Conservation (phyloP, 495 filamentous ascomycete genomes). For the Melanomma pulvis-pyrius region DNA sequence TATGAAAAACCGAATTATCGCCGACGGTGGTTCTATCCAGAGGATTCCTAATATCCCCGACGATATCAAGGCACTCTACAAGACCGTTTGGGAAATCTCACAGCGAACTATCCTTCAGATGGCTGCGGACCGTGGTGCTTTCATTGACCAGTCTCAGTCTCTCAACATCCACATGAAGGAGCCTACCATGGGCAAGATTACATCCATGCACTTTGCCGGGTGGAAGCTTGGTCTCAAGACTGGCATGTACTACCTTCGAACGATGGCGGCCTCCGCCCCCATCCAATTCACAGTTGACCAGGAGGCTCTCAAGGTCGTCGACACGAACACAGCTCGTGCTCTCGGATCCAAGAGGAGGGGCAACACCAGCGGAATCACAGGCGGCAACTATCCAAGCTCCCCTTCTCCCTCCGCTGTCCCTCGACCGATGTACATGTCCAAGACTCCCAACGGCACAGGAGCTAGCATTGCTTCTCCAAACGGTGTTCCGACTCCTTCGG, state of each 20-base stretch:
- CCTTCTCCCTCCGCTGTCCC: conserved; percentile 60
- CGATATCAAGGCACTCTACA: conserved; percentile 96
- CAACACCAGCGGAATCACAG: conserved; percentile 47
- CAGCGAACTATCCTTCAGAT: conserved; percentile 94
- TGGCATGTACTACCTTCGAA: conserved; percentile 99
- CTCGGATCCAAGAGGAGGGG: conserved; percentile 66
- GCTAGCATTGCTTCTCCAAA: conserved; percentile 46
- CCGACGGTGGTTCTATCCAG: conserved; percentile 93
- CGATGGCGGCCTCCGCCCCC: conserved; percentile 92
- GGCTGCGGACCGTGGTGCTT: conserved; percentile 97
- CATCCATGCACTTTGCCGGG: conserved; percentile 97
- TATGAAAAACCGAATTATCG: conserved; percentile 99
- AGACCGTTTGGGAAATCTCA: conserved; percentile 99
- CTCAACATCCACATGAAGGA: conserved; percentile 99
- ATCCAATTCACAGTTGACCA: conserved; percentile 99
- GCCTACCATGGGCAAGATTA: conserved; percentile 99
- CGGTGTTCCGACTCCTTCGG: conserved; percentile 65
- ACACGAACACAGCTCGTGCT: conserved; percentile 74
- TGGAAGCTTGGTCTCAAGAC: conserved; percentile 99
- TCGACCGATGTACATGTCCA: conserved; percentile 62
- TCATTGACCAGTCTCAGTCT: conserved; percentile 97
- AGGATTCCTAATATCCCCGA: conserved; percentile 93
- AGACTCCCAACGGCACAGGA: conserved; percentile 49
- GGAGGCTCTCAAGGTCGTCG: conserved; percentile 85
- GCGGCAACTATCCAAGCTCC: conserved; percentile 40